These are phyloP conservation scores for Annulohypoxylon nitens DNA, from an alignment of 495 filamentous ascomycete genomes.

Conservation along the genomic window DNA sequence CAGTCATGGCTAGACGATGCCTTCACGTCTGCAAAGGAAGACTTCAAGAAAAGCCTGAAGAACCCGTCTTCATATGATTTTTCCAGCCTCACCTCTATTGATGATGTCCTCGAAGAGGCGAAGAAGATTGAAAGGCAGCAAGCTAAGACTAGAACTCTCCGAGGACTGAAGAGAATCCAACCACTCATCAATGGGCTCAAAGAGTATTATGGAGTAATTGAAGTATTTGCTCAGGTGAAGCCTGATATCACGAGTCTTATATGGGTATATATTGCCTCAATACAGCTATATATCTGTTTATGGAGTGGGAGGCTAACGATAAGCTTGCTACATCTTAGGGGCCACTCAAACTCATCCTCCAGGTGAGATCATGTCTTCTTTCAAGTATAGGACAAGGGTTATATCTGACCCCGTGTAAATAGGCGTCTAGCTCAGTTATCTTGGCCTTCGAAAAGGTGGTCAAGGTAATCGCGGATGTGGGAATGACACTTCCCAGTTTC, in stretches of 20 bases:
- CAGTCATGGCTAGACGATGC: conserved; percentile 30
- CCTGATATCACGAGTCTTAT: conserved; percentile 34
- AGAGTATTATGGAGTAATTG: conserved; percentile 30
- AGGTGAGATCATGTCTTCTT: conserved; percentile 3
- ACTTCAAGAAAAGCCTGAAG: conserved; percentile 34
- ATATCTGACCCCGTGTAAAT: background rate
- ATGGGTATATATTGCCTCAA: conserved; percentile 21
- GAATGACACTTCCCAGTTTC: conserved; percentile 34
- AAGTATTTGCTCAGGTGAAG: conserved; percentile 29
- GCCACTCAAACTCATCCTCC: conserved; percentile 36
- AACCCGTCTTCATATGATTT: conserved; percentile 38
- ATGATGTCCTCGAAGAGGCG: conserved; percentile 31
- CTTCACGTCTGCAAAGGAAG: conserved; percentile 34
- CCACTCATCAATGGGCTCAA: conserved; percentile 34
- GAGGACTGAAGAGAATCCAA: conserved; percentile 23
- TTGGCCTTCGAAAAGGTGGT: conserved; percentile 33
- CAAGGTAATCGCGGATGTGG: conserved; percentile 30
- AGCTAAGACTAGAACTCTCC: conserved; percentile 35
- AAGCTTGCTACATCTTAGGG: conserved; percentile 4
- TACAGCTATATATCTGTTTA: background rate
- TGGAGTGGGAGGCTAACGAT: conserved; percentile 4
- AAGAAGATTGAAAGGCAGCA: conserved; percentile 30
- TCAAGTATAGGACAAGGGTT: background rate
- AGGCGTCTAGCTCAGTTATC: conserved; percentile 28
- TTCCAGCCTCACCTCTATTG: conserved; percentile 21